Evolutionary conservation across 1,139 yeast genomes (phyloP).

Genomic region (Sugiyamaella pinicola): DNA sequence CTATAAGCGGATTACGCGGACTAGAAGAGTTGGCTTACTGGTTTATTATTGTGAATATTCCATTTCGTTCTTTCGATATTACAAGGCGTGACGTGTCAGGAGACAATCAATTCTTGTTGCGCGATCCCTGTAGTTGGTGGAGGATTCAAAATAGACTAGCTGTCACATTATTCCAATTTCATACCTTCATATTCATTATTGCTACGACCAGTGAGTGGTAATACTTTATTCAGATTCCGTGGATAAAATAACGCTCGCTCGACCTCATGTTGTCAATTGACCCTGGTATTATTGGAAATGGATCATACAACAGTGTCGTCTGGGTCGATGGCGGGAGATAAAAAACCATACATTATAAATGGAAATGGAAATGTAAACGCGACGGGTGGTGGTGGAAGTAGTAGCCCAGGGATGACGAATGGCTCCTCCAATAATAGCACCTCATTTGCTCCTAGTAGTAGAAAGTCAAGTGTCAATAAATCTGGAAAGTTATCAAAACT

Average conservation of each 20-base stretch:
- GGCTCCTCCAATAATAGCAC: background rate
- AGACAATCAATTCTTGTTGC: background rate
- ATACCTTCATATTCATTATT: too few relatives aligned
- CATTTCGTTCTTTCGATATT: background rate
- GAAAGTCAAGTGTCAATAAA: slow-evolving; percentile 8
- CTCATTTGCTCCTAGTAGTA: background rate
- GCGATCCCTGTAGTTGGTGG: background rate
- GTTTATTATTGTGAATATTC: too few relatives aligned
- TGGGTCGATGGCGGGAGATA: slow-evolving; percentile 13
- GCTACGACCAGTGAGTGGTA: too few relatives aligned
- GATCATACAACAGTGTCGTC: slow-evolving; percentile 13
- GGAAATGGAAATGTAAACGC: slow-evolving; percentile 14
- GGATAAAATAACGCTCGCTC: background rate
- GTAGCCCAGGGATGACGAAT: too few relatives aligned
- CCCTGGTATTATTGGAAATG: slow-evolving; percentile 6
- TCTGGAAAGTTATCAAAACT: slow-evolving; percentile 11
- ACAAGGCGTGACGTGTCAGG: background rate
- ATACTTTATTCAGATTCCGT: too few relatives aligned
- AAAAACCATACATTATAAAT: slow-evolving; percentile 3
- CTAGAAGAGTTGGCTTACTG: too few relatives aligned
- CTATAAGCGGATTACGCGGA: too few relatives aligned
- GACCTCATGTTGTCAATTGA: slow-evolving; percentile 14
- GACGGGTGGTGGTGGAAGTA: too few relatives aligned
- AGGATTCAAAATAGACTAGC: too few relatives aligned
- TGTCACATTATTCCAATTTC: too few relatives aligned